Evolutionary conservation across 768 basidiomycete species (phyloP), one percentile per base, ranked within the genome.

Genomic region (Lactarius indigo): DNA sequence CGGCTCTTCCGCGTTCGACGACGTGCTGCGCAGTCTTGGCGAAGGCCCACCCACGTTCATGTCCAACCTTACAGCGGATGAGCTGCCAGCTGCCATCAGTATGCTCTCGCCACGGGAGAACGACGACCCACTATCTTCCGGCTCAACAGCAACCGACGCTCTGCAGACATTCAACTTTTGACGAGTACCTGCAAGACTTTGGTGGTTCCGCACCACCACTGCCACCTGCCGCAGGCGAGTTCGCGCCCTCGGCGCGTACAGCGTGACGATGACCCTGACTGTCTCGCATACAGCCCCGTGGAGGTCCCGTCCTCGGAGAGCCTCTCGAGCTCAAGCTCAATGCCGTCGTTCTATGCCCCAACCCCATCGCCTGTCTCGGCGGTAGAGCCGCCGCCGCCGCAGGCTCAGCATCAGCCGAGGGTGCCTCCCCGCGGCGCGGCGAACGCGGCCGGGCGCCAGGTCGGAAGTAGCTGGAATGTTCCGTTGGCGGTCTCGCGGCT

Each of bases 381-480:
- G 20, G 41, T 18, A 1, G 42, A 59, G 15, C 35, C 37, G 1
- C 39, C 60, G 7, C 60, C 39, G 28, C 35, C 50, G 0, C 30
- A 18, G 3, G 8, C 26, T 17, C 37, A 28, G 31, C 15, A 42
- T 18, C 23, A 44, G 9, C 31, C 57, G 8, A 65, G 66, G 31
- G 33, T 55, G 17, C 64, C 68, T 12, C 68, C 64, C 15, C 35
- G 61, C 8, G 64, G 64, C 17, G 68, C 68, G 17, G 54, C 62
- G 30, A 69, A 66, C 6, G 26, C 61, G 4, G 35, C 54, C 20
- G 23, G 31, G 15, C 64, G 68, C 1, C 68, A 62, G 2, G 70
- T 70, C 28, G 70, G 61, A n/a, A 68, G 70, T 0, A 69, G 7
- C 31, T 70, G 70, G 68, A 57, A 61, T 41, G 42, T 62, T 5